Base-by-base conservation (phyloP, 495 filamentous ascomycete species). In the Aspergillus heteromorphus region DNA sequence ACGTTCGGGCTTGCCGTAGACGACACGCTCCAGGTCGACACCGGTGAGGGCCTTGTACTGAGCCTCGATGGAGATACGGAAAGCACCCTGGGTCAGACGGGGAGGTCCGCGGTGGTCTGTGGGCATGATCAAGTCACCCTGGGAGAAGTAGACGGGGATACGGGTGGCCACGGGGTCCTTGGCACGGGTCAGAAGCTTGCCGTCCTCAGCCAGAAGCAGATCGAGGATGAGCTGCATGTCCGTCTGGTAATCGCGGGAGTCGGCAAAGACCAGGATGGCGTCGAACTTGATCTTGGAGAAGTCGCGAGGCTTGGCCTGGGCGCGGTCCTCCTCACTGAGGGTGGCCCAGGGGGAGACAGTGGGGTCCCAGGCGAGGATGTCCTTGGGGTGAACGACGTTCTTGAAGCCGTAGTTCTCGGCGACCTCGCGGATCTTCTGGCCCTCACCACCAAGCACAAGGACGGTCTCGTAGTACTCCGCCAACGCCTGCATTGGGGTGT, bases 401-500 rank as follows among this genome's bases (percentile, higher is more conserved):
- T 83, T 84, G 80, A 96, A 96, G 27, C 91, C 89, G 65, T 96
- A 96, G 62, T 83, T 84, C 68, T 92, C 85, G 9, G 90, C 89
- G 8, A 93, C 90, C 23, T 85, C 73, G 29, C 90, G 83, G 72
- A 91, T 91, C 69, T 89, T 93, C 76, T 90, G 89, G 42, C 88
- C 90, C 68, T 95, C 90, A 56, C 90, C 90, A 65, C 91, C 91
- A 36, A 91, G 81, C 17, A 96, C 89, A 3, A 96, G 80, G 14
- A 95, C 89, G 14, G 89, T 92, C 20, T 83, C 75, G 73, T 92
- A 93, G 65, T 85, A 85, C 67, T 82, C 79, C 13, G 88, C 83
- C 81, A 95, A 84, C 59, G 92, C 89, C 59, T 87, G 83, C 87
- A 97, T 95, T 36, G 91, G 92, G 41, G 92, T 96, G 73, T 97